Evolutionary conservation across 768 basidiomycete species (phyloP), one percentile per base, ranked within the genome.

Genomic region (Tylopilus rubrobrunneus): DNA sequence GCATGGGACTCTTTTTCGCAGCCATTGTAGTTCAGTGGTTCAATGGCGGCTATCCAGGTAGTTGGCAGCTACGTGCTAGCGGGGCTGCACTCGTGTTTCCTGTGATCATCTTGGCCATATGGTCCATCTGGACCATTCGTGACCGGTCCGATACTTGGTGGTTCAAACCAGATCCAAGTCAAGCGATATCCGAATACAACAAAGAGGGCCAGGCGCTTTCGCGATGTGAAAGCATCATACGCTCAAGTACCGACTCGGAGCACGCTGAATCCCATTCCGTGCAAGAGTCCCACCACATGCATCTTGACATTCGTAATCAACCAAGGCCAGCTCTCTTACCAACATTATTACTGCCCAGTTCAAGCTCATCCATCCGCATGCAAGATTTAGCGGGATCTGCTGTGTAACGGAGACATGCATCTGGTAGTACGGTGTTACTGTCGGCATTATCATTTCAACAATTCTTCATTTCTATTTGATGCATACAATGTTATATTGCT

Each of bases 1-100:
- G 69, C 15, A 68, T 70, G 60, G 10, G 64, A 14, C 52, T 70
- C 31, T 70, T 72, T 59, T 62, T 56, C 37, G 56, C 53, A 2
- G 69, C 69, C 0, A 62, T 68, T 48, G 57, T 53, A 1, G 45
- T 55, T 0, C 63, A 72, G 51, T 70, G 69, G 66, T 63, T 34
- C 14, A 15, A 34, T 34, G 36, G 15, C 17, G 36, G 48, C 23
- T 49, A 49, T 49, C 37, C 57, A 23, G 46, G 37, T 7, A 9
- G 57, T 12, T 44, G 4, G 40, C 6, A 4, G 11, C 7, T 23
- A 41, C 40, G 9, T 8, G 40, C 21, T 37, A 17, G 12, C 21
- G 40, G 40, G 10, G 40, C 21, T 9, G 21, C 40, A 12, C 11
- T 23, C 10, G 11, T 41, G 4, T 7, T 41, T 21, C 17, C 40